Evolutionary conservation across 371 early-diverging fungal genomes (phyloP).

Genomic region (Haplosporangium sp.): DNA sequence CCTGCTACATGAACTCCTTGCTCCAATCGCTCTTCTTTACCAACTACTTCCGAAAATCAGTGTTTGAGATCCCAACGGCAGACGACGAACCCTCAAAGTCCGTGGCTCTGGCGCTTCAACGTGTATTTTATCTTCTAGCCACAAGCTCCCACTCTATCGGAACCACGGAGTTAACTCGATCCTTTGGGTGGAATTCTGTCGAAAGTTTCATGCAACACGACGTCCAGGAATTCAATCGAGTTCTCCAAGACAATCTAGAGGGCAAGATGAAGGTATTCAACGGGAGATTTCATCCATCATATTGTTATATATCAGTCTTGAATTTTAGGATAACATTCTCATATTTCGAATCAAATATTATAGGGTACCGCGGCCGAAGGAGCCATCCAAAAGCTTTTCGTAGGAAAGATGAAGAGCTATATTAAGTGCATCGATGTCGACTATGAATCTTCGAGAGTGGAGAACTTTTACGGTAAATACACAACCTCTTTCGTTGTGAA

Average conservation of each 20-base stretch:
- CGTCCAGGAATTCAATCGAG: conserved; percentile 97
- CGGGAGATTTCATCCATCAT: no score
- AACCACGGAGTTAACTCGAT: conserved; percentile 94
- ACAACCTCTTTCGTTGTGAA: no score
- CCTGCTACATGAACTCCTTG: conserved; percentile 99
- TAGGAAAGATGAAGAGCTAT: conserved; percentile 95
- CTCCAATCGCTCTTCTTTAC: conserved; percentile 99
- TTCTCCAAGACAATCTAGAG: conserved; percentile 95
- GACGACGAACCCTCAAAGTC: conserved; percentile 86
- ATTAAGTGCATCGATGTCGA: conserved; percentile 94
- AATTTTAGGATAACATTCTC: background rate
- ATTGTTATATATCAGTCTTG: no score
- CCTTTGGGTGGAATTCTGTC: conserved; percentile 97
- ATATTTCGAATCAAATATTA: background rate
- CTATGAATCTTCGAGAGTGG: conserved; percentile 92
- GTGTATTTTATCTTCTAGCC: conserved; percentile 94
- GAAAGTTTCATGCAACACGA: conserved; percentile 98
- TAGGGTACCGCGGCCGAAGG: conserved; percentile 93
- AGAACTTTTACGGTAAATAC: conserved; percentile 82
- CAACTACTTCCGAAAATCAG: conserved; percentile 91
- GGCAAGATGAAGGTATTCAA: conserved; percentile 87
- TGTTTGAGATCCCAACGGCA: conserved; percentile 92
- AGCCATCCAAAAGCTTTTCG: conserved; percentile 89
- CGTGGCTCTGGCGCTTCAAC: conserved; percentile 92
- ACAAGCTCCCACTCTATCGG: conserved; percentile 75